Evolutionary conservation across 305 asterid species (phyloP), one percentile per base, ranked within the genome.

Genomic region (Fraxinus velutina): DNA sequence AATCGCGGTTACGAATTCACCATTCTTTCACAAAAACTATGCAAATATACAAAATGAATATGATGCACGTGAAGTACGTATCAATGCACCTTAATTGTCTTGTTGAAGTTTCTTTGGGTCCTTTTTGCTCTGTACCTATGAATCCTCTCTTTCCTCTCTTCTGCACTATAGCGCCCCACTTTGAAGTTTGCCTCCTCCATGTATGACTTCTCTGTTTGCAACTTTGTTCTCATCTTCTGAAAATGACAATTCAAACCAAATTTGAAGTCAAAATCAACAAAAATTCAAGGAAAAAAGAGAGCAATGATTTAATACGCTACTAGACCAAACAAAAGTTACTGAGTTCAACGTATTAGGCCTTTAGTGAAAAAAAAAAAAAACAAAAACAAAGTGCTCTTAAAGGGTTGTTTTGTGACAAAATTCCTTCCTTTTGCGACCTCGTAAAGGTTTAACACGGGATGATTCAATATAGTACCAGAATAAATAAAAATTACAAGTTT

Each of bases 91-190:
- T 93, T 93, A 71, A 95, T 92, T 19, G 97, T 92, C 75, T 92
- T 92, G 82, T 91, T 90, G 91, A 91, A 93, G 73, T 92, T 95
- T 78, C 98, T 92, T 15, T 90, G 98, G 3, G 88, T 88, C 79
- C 93, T 90, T 82, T 95, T 93, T 8, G 97, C 90, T 88, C 92
- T 91, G 88, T 95, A 95, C 62, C 93, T 88, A 17, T 89, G 89
- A 37, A 95, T 93, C 78, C 89, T 93, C 78, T 92, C 98, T 80
- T 88, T 93, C 82, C 95, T 90, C 84, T 95, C 99, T 81, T 90
- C 94, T 4, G 94, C 93, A 62, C 86, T 91, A 32, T 95, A 95
- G 0, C 89, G 85, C 13, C 94, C 94, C 8, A 90, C 95, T 85
- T 92, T 93, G 73, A 88, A 83, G 72, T 89, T 92, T 66, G 93